Percentiles rank a stretch among this genome's conserved stretches.
These are phyloP conservation scores for Cryphonectria nitschkei DNA, from an alignment of 2,329 filamentous ascomycete genomes.

Conservation along the genomic window DNA sequence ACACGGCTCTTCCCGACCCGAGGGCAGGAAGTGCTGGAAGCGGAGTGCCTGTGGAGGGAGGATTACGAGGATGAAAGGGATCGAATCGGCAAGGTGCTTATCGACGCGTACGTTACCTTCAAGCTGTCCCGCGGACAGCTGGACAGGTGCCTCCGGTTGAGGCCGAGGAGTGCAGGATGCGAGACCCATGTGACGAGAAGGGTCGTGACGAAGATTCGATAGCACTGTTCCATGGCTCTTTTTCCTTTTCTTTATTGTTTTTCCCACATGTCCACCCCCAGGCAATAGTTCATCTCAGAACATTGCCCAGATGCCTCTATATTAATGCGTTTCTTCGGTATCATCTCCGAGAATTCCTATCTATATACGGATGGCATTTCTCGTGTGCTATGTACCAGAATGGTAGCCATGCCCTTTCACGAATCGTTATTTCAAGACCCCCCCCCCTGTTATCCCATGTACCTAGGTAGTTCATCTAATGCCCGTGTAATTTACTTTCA, in stretches of 20 bases:
- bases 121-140: constrained; percentile 20
- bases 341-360: background rate
- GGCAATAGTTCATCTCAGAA: background rate
- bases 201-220: background rate
- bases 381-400: background rate
- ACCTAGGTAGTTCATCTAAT: no score
- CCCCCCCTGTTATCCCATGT: no score
- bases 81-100: constrained; percentile 18
- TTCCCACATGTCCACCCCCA: background rate
- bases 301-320: background rate
- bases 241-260: no score
- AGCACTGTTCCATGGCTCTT: background rate
- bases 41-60: background rate
- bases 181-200: background rate
- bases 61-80: constrained; percentile 1
- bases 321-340: background rate
- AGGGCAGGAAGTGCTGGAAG: background rate
- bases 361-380: background rate
- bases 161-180: constrained; percentile 1
- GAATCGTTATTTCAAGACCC: background rate
- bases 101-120: constrained; percentile 24
- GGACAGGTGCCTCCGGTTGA: constrained; percentile 12
- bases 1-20: background rate
- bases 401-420: background rate
- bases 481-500: background rate